A percentile compares a stretch with the other conserved stretches of the same genome.
phyloP scores from a whole-genome alignment of 352 stramenopile species.

The Hyaloperonospora arabidopsidis region DNA sequence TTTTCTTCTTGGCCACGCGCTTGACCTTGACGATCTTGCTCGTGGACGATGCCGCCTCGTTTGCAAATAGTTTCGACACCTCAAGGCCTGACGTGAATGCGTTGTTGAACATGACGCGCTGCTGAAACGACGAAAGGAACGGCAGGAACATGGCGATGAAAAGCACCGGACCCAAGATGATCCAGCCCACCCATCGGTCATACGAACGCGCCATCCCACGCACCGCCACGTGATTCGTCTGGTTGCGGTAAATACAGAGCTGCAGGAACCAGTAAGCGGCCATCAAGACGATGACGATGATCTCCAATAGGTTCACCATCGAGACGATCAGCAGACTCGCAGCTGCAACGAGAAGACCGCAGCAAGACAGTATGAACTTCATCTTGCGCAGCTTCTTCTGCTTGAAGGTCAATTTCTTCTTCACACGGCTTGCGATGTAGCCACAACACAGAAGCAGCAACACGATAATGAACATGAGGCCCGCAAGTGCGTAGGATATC shows the following conservation, averaged over 20 bases:
- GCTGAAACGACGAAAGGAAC: conserved; percentile 81
- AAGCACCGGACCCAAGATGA: conserved; percentile 83
- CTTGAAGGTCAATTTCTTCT: conserved; percentile 87
- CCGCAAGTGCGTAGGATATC: conserved; percentile 57
- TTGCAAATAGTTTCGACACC: conserved; percentile 84
- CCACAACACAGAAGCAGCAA: conserved; percentile 72
- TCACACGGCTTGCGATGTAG: conserved; percentile 78
- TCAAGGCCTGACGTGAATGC: conserved; percentile 82
- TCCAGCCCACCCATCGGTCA: conserved; percentile 81
- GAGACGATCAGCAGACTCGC: conserved; percentile 61
- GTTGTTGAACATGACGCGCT: conserved; percentile 88
- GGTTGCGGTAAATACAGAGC: conserved; percentile 59
- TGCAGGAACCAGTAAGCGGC: conserved; percentile 84
- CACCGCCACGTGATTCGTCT: conserved; percentile 78
- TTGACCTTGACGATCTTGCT: conserved; percentile 83
- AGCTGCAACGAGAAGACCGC: conserved; percentile 45
- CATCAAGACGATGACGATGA: conserved; percentile 59
- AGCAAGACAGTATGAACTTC: conserved; percentile 78
- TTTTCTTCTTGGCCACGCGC: conserved; percentile 86
- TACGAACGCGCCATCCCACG: conserved; percentile 62
- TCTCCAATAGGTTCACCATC: conserved; percentile 66
- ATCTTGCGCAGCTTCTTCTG: conserved; percentile 86
- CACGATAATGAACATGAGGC: conserved; percentile 64
- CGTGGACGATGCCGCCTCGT: conserved; percentile 63
- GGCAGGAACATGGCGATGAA: conserved; percentile 86